Evolutionary conservation across 495 filamentous ascomycete genomes (phyloP), one percentile per base, ranked within the genome.

Genomic region (Aspergillus sclerotioniger): DNA sequence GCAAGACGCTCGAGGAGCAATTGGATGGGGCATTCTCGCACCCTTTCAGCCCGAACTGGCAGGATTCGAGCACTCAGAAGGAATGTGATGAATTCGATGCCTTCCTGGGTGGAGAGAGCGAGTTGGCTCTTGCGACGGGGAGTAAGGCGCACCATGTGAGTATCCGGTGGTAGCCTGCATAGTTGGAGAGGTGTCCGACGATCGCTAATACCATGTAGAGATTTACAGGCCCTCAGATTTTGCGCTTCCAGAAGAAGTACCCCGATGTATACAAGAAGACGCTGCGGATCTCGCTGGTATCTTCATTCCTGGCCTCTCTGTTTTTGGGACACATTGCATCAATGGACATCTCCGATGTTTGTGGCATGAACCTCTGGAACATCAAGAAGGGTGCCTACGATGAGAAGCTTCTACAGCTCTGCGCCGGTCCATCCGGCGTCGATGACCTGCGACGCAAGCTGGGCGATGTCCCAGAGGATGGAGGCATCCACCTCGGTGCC

Each of bases 141-240:
- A 97, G 92, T 68, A 86, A 90, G 62, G 94, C 94, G 8, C 94
- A 98, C 78, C 92, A 96, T 73, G 92, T 96, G 78, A 77, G 84
- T 73, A 10, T n/a, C 35, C 46, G 25, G 13, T 43, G 32, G 3
- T n/a, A 32, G 8, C 29, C 16, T 35, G 25, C 28, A n/a, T 31
- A 41, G n/a, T 56, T 2, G 32, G 32, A 13, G 49, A 19, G 44
- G 12, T 20, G n/a, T n/a, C n/a, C n/a, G n/a, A n/a, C n/a, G n/a
- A 5, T 3, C 0, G 52, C 16, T 29, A 32, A 44, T 15, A 32
- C 15, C 1, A 6, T 54, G 32, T 61, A 98, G 90, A 87, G 94
- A 62, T 98, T 98, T 72, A 98, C 94, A n/a, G 94, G 94, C 13
- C 90, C 92, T 5, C 94, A 98, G 70, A 98, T 98, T 59, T 81